phyloP scores from a whole-genome alignment of 352 stramenopile species.

The Thraustochytrium striatum region DNA sequence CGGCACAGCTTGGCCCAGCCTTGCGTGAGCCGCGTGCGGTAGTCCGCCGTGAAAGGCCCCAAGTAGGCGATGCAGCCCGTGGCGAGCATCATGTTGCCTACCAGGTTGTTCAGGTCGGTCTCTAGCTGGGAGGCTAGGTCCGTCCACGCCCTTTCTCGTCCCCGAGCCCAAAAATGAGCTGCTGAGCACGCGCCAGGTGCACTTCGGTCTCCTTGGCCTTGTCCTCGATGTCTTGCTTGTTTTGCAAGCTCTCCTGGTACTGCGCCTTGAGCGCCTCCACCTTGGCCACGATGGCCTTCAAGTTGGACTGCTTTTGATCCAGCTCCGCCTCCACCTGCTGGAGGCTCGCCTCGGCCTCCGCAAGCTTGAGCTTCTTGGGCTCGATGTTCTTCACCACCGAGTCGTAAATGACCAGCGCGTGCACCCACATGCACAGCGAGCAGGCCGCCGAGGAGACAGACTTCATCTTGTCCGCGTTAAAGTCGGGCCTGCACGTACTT shows the following conservation, averaged over 20 bases:
- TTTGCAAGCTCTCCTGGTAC: slow-evolving; percentile 61
- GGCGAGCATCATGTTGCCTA: slow-evolving; percentile 84
- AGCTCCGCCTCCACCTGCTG: slow-evolving; percentile 75
- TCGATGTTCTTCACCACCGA: slow-evolving; percentile 84
- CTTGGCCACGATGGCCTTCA: slow-evolving; percentile 68
- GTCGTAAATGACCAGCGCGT: slow-evolving; percentile 88
- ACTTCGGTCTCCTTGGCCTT: slow-evolving; percentile 76
- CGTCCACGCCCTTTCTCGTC: slow-evolving; percentile 84
- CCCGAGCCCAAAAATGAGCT: slow-evolving; percentile 78
- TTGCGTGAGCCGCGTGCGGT: slow-evolving; percentile 62
- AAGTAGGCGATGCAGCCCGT: slow-evolving; percentile 85
- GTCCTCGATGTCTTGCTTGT: slow-evolving; percentile 82
- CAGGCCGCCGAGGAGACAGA: slow-evolving; percentile 80
- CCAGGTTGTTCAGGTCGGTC: slow-evolving; percentile 78
- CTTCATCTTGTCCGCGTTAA: slow-evolving; percentile 69
- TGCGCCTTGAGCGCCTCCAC: slow-evolving; percentile 48
- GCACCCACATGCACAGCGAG: slow-evolving; percentile 87
- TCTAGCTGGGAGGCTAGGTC: slow-evolving; percentile 68
- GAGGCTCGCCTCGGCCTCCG: slow-evolving; percentile 75
- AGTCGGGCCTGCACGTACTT: slow-evolving; percentile 81
- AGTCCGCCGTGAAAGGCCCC: slow-evolving; percentile 70
- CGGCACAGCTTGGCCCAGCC: slow-evolving; percentile 78
- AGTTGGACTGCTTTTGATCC: slow-evolving; percentile 73
- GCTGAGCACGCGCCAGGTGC: slow-evolving; percentile 78
- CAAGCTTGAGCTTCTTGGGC: slow-evolving; percentile 78